A percentile compares a stretch with the other conserved stretches of the same genome.
These are phyloP conservation scores for Phoma herbarum DNA, from an alignment of 2,329 filamentous ascomycete species.

Conservation along the genomic window DNA sequence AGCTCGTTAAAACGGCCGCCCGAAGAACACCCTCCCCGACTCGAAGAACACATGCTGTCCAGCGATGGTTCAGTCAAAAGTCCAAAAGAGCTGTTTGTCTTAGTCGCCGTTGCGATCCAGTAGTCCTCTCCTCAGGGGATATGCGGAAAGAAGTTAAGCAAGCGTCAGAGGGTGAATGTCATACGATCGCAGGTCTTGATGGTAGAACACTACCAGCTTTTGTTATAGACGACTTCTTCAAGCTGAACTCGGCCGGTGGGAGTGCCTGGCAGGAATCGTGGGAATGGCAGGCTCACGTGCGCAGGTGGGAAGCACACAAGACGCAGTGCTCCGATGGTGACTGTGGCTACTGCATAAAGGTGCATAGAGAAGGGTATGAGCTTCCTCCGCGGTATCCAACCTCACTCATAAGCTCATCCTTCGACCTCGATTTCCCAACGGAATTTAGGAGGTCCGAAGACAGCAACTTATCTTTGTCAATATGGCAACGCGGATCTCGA, in stretches of 20 bases:
- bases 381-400: neutral
- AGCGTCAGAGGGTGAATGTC: neutral
- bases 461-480: neutral
- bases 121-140: neutral
- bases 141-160: neutral
- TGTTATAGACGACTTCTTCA: constrained; percentile 13
- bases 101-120: constrained; percentile 5
- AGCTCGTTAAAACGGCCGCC: neutral
- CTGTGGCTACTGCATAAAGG: neutral
- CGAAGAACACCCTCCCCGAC: neutral
- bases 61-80: constrained; percentile 7
- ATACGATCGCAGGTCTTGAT: neutral
- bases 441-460: neutral
- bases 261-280: constrained; percentile 15
- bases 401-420: neutral
- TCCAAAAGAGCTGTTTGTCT: neutral
- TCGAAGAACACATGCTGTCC: neutral
- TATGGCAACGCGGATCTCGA: neutral
- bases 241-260: constrained; percentile 1
- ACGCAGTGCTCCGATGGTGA: neutral
- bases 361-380: neutral
- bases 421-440: neutral
- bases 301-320: neutral
- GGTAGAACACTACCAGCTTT: constrained; percentile 4
- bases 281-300: constrained; percentile 9